Conservation (phyloP, 768 basidiomycete species). For the Cystofilobasidium bisporidii region DNA sequence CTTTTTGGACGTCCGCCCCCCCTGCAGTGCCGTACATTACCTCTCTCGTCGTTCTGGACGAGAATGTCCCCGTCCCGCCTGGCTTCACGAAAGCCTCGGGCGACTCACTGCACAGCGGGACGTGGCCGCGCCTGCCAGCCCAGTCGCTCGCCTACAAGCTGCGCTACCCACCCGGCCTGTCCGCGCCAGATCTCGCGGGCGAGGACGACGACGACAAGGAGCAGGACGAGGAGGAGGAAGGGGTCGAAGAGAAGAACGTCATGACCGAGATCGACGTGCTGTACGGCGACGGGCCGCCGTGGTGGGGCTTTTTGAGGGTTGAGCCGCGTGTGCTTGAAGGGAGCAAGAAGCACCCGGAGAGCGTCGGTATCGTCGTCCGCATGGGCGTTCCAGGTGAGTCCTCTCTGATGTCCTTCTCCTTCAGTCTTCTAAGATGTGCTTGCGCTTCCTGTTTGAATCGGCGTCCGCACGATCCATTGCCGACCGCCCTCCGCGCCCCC, state of each 20-base stretch:
- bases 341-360: conserved; percentile 43
- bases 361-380: conserved; percentile 59
- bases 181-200: neutral
- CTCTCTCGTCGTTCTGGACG: conserved; percentile 53
- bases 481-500: too few species aligned
- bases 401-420: conserved; percentile 17
- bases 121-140: conserved; percentile 11
- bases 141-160: conserved; percentile 21
- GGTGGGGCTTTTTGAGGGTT: neutral
- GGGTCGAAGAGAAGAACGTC: conserved; percentile 44
- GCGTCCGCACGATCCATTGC: too few species aligned
- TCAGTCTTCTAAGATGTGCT: too few species aligned
- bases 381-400: conserved; percentile 58
- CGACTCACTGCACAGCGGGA: conserved; percentile 18
- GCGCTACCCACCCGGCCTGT: neutral
- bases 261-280: conserved; percentile 88
- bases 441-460: too few species aligned
- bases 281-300: conserved; percentile 57
- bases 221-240: neutral
- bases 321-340: conserved; percentile 30
- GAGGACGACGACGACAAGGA: neutral
- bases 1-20: too few species aligned
- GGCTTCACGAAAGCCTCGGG: conserved; percentile 11
- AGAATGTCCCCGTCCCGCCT: neutral
- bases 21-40: conserved; percentile 65